Evolutionary conservation across 1,284 basidiomycete genomes (phyloP), one percentile per base, ranked within the genome.

Genomic region (Apiotrichum siamense): DNA sequence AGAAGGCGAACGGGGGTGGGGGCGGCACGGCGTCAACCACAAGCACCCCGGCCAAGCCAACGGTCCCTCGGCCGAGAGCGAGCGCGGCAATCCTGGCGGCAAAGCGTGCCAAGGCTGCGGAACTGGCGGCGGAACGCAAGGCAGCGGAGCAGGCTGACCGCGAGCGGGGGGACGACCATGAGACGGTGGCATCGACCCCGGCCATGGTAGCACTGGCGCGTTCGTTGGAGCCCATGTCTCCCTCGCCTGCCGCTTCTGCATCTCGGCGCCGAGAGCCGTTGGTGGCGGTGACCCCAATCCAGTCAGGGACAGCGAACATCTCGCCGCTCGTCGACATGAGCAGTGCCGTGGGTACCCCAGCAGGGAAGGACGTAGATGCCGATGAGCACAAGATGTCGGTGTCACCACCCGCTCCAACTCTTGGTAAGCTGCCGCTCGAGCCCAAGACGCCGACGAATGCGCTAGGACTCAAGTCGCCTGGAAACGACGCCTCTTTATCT

Each of bases 1-100:
- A 94, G 65, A 92, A 86, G 70, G 83, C 78, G 0, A 86, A 86
- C 62, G 86, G 88, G 0, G 44, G 49, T 11, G 40, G 20, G 15
- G 26, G 15, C 23, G 18, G 23, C 10, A 21, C 32, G 4, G 11
- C 13, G 15, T 10, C 33, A 15, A 20, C 21, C 4, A 25, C n/a
- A 13, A 11, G 36, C 7, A 24, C 44, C 3, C 39, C 38, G 1
- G 25, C 24, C 17, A 36, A 24, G 26, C n/a, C 44, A 7, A 24
- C 49, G 26, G 15, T 27, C n/a, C 11, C 15, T 12, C 41, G 47
- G 24, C 49, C 53, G 17, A 36, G 57, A 5, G 47, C 55, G 7
- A 58, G 53, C 15, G 59, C 64, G 0, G 58, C 58, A 0, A 44
- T 72, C 35, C 38, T 72, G 17, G 70, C 70, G 9, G 67, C 69